Evolutionary conservation across 2,329 filamentous ascomycete genomes (phyloP), one percentile per base, ranked within the genome.

Genomic region (Bipolaris zeicola): DNA sequence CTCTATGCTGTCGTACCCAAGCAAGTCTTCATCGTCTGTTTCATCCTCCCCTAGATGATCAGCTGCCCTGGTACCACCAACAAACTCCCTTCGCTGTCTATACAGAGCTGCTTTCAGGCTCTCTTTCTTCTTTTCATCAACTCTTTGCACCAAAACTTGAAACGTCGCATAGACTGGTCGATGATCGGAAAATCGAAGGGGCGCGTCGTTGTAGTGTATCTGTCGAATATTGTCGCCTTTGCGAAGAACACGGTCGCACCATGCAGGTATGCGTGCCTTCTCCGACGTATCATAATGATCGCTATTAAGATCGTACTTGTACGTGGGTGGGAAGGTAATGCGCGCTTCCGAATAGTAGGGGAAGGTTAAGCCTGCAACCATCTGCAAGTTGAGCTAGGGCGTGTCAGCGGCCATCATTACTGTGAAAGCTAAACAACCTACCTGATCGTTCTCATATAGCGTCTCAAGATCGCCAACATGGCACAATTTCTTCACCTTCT

Each of bases 221-320:
- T 98, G 95, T 39, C 88, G 87, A 34, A 99, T 83, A 65, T 92
- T 93, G 57, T 85, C 80, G 6, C 95, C 95, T 78, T 93, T 96
- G 57, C 91, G 89, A 7, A 99, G 79, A 43, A 99, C 90, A 36
- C 95, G 90, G 76, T 99, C 95, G 58, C 93, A 97, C 95, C 95
- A 99, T 0, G 95, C 95, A 2, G 95, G 95, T 60, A 98, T 97
- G 14, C 95, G 88, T 52, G 89, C 87, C 75, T 99, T 99, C 70
- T 98, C 94, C 46, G 94, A 97, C 8, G 90, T 94, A 75, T 99
- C 95, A 74, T 97, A 99, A 50, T 84, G 84, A 74, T 98, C 92
- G 3, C 86, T 90, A 28, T 91, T 92, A 59, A 96, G 82, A 72
- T 99, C 91, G 72, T 91, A 99, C 76, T 96, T 96, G 80, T 99